Conservation (phyloP, 768 basidiomycete species). For the Suillus fuscotomentosus region DNA sequence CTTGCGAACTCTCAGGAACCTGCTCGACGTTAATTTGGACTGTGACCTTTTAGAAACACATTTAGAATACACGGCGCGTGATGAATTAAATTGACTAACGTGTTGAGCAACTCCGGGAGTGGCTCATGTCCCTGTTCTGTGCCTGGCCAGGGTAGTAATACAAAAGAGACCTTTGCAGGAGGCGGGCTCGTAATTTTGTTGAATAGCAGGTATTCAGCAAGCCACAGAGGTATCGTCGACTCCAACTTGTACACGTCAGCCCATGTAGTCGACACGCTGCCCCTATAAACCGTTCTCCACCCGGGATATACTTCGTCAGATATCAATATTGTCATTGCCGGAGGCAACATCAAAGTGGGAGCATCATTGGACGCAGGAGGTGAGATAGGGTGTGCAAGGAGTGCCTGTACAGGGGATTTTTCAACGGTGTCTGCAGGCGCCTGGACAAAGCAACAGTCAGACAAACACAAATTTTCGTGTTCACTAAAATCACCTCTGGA, state of each 20-base stretch:
- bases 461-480: neutral
- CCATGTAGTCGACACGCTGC: slow-evolving; percentile 58
- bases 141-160: slow-evolving; percentile 74
- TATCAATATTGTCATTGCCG: slow-evolving; percentile 66
- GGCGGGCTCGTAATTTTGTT: slow-evolving; percentile 55
- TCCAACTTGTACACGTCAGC: slow-evolving; percentile 61
- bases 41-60: slow-evolving; percentile 48
- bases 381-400: slow-evolving; percentile 53
- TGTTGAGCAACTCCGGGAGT: slow-evolving; percentile 81
- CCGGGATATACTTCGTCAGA: slow-evolving; percentile 78
- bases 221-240: slow-evolving; percentile 81
- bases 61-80: slow-evolving; percentile 2
- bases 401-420: slow-evolving; percentile 52
- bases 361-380: slow-evolving; percentile 75
- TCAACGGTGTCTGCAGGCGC: slow-evolving; percentile 25
- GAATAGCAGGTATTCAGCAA: slow-evolving; percentile 80
- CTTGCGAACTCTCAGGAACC: slow-evolving; percentile 83
- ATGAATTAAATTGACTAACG: slow-evolving; percentile 49
- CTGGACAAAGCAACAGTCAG: slow-evolving; percentile 16
- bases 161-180: slow-evolving; percentile 82
- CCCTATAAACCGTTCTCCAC: slow-evolving; percentile 77
- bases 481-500: slow-evolving; percentile 24
- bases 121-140: slow-evolving; percentile 56
- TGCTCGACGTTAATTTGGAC: slow-evolving; percentile 85
- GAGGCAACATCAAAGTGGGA: slow-evolving; percentile 60